Percentiles rank a stretch among this genome's conserved stretches.
Conservation (phyloP, 2,329 filamentous ascomycete genomes). For the Cytospora mali region DNA sequence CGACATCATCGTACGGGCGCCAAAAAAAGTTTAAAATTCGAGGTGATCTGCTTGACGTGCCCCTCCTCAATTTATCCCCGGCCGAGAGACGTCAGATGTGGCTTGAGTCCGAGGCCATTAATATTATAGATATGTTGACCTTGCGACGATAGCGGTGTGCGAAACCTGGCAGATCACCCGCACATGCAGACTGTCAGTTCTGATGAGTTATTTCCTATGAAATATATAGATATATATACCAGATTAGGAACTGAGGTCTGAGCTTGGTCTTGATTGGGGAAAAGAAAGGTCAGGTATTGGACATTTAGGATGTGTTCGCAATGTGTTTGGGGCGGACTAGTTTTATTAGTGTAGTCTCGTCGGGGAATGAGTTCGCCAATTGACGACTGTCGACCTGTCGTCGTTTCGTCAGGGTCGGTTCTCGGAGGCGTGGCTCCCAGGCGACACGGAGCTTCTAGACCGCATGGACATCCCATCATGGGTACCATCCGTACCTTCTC, state of each 20-base stretch:
- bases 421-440: not conserved
- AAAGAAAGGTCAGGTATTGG: not conserved
- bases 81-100: constrained; percentile 11
- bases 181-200: not conserved
- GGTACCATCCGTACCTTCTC: not conserved
- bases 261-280: not conserved
- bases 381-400: not conserved
- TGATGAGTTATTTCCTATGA: not conserved
- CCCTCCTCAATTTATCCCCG: constrained; percentile 10
- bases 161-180: not conserved
- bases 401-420: constrained; percentile 8
- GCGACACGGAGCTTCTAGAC: constrained; percentile 14
- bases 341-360: not conserved
- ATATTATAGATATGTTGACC: not conserved
- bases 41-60: constrained; percentile 2
- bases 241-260: not conserved
- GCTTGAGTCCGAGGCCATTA: not conserved
- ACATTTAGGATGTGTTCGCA: not conserved
- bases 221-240: no score
- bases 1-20: constrained; percentile 24
- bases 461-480: not conserved
- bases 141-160: not conserved
- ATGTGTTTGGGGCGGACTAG: not conserved
- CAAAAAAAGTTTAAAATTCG: constrained; percentile 1
- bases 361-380: constrained; percentile 6